Base-by-base conservation (phyloP, 306 rosid genomes). In the Ammopiptanthus mongolicus region DNA sequence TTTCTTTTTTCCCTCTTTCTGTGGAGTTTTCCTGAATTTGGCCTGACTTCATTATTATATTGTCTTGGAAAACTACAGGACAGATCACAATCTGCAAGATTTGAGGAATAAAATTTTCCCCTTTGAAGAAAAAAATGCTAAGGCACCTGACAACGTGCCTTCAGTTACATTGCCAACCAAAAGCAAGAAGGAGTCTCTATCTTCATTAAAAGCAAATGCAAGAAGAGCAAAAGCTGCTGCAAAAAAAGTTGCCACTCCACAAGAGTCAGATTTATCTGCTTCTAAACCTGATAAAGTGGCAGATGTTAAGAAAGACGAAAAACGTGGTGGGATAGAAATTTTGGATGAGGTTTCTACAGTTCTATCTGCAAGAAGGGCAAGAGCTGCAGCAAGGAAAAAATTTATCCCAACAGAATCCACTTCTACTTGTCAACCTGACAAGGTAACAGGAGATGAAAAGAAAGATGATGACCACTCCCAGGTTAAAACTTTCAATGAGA, bases 101-200 rank as follows among this genome's bases (percentile, higher is more conserved):
- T 29, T 91, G 74, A 83, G 81, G 65, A 75, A 48, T 10, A 87
- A 65, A 61, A 7, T 91, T 64, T 57, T 89, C 68, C 81, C 84
- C 6, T 0, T 5, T 34, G 59, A 58, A 70, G 80, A 14, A 10
- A 50, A 62, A 62, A 70, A 5, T 39, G 33, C 10, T 0, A 14
- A 63, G 60, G 61, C 36, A 56, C 3, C 69, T 65, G 62, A 69
- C 10, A 42, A 25, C 57, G 53, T 46, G 28, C 31, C 73, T 77
- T 55, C 82, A 68, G 28, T 61, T 42, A 46, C 79, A 31, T 22
- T 52, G 34, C 33, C 47, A 21, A 65, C 66, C 1, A 83, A 69
- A 41, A 74, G 47, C 70, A 87, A 75, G 68, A 81, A 75, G 79
- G 80, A 28, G 3, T 69, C 74, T 73, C 74, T 63, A 28, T 65